These are phyloP conservation scores for Danielia oregonensis DNA, from an alignment of 805 yeast species.

Conservation along the genomic window DNA sequence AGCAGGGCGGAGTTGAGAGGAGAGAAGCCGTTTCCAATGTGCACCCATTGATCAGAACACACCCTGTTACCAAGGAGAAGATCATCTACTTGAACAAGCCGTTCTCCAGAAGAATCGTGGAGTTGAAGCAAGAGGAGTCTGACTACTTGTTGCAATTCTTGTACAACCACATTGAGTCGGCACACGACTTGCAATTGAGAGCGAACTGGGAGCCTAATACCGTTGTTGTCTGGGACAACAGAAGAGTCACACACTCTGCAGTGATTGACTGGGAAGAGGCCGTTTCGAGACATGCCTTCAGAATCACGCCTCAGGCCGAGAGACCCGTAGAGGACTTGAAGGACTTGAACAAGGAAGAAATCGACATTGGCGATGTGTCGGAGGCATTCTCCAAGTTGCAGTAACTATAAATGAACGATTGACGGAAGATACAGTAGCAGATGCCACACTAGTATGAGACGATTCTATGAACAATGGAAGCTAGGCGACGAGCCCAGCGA, in stretches of 20 bases:
- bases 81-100: slow-evolving; percentile 53
- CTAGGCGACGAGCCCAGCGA: no score
- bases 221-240: slow-evolving; percentile 77
- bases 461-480: no score
- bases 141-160: slow-evolving; percentile 57
- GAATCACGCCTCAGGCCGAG: slow-evolving; percentile 73
- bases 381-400: slow-evolving; percentile 11
- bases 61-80: slow-evolving; percentile 68
- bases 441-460: no score
- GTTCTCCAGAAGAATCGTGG: slow-evolving; percentile 65
- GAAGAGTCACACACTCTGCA: slow-evolving; percentile 67
- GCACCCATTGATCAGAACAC: slow-evolving; percentile 70
- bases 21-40: slow-evolving; percentile 58
- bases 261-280: slow-evolving; percentile 64
- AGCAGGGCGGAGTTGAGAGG: slow-evolving; percentile 60
- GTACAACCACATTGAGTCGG: slow-evolving; percentile 46
- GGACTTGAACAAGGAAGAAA: slow-evolving; percentile 29
- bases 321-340: slow-evolving; percentile 51
- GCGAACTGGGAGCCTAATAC: slow-evolving; percentile 69
- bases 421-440: no score
- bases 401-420: no score
- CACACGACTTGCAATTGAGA: slow-evolving; percentile 63
- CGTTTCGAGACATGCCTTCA: slow-evolving; percentile 65
- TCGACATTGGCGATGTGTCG: slow-evolving; percentile 14
- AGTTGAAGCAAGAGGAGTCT: slow-evolving; percentile 70